Evolutionary conservation across 495 filamentous ascomycete genomes (phyloP).

Genomic region (Neurospora sp.): DNA sequence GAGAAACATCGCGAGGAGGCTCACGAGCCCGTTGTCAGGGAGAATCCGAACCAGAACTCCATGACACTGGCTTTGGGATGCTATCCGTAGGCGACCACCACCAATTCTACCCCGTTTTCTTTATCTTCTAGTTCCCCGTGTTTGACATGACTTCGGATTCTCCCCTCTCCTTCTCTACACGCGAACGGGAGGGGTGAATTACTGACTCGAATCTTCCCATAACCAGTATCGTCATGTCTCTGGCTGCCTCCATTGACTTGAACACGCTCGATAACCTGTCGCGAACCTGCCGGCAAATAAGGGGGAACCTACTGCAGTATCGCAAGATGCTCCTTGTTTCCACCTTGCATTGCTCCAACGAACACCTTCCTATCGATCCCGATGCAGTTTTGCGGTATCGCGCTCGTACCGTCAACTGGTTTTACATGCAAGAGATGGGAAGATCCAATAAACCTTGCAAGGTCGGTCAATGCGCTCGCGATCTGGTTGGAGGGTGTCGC

Average conservation of each 20-base stretch:
- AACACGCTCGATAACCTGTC: slow-evolving; percentile 77
- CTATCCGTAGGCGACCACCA: slow-evolving; percentile 64
- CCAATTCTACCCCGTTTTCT: slow-evolving; percentile 11
- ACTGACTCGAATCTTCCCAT: slow-evolving; percentile 12
- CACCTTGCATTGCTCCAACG: slow-evolving; percentile 70
- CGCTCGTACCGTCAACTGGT: slow-evolving; percentile 41
- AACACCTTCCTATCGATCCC: slow-evolving; percentile 39
- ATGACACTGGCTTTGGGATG: slow-evolving; percentile 74
- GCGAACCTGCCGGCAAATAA: slow-evolving; percentile 68
- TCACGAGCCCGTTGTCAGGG: slow-evolving; percentile 25
- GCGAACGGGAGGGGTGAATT: slow-evolving; percentile 9
- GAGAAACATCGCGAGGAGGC: slow-evolving; percentile 11
- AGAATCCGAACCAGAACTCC: slow-evolving; percentile 55
- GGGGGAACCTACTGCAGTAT: slow-evolving; percentile 57
- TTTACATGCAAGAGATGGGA: slow-evolving; percentile 35
- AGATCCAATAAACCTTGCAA: slow-evolving; percentile 42
- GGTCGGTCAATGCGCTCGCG: slow-evolving; percentile 65
- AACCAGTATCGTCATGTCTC: slow-evolving; percentile 61
- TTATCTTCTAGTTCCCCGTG: not conserved
- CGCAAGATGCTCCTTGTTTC: slow-evolving; percentile 58
- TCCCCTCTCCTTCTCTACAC: slow-evolving; percentile 13
- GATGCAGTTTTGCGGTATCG: slow-evolving; percentile 40
- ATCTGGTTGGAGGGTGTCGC: slow-evolving; percentile 75
- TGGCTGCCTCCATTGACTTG: slow-evolving; percentile 67
- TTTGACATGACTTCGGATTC: slow-evolving; percentile 1